phyloP scores from a whole-genome alignment of 2,329 filamentous ascomycete genomes.

The Pestalotiopsis sp. region DNA sequence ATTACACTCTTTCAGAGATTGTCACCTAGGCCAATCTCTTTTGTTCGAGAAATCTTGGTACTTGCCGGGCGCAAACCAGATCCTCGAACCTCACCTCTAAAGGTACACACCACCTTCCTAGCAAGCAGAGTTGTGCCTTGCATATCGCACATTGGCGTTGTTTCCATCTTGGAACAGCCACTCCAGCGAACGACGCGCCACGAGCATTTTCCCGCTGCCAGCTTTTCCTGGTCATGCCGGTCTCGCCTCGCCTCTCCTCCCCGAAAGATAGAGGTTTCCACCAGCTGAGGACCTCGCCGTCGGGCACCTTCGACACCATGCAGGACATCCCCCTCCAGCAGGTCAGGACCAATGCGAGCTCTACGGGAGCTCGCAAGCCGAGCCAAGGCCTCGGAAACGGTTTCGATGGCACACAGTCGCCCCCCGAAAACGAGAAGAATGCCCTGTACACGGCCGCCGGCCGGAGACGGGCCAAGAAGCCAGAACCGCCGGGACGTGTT shows the following conservation, averaged over 20 bases:
- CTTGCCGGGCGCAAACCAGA: constrained; percentile 30
- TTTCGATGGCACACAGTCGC: constrained; percentile 35
- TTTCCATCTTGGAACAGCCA: not conserved
- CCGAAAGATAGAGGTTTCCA: constrained; percentile 28
- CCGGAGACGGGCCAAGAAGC: constrained; percentile 49
- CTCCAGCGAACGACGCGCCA: not conserved
- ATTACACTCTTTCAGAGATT: constrained; percentile 1
- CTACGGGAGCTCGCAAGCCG: constrained; percentile 54
- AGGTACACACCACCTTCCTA: constrained; percentile 9
- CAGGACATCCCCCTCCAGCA: constrained; percentile 57
- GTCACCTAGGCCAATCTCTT: not conserved
- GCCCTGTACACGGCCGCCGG: constrained; percentile 49
- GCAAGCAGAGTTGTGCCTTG: not conserved
- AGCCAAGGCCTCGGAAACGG: constrained; percentile 38
- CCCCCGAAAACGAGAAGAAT: constrained; percentile 49
- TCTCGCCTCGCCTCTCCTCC: constrained; percentile 26
- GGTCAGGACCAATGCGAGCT: constrained; percentile 58
- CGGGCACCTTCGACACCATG: constrained; percentile 19
- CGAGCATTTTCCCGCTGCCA: not conserved
- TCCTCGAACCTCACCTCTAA: not conserved
- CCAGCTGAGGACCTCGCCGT: constrained; percentile 25
- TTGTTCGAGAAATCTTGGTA: constrained; percentile 18
- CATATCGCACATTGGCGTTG: constrained; percentile 11
- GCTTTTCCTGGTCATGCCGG: constrained; percentile 25
- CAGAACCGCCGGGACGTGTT: constrained; percentile 40